Evolutionary conservation across 192 early-diverging fungal genomes (phyloP).

Genomic region (Cladochytrium replicatum): DNA sequence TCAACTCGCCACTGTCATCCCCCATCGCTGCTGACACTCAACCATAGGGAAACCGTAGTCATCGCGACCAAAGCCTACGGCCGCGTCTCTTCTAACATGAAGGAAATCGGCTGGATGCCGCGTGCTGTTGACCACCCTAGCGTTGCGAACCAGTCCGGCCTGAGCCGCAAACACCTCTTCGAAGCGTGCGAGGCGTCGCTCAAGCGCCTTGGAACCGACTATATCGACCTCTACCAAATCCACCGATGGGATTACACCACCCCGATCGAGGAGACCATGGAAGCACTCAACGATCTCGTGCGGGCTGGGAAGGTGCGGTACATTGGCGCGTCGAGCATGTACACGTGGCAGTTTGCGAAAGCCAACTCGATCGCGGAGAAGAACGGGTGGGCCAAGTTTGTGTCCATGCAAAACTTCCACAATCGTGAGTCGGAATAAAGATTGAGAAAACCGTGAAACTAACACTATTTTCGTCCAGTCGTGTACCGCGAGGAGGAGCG

Average conservation of each 20-base stretch:
- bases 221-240: constrained; percentile 46
- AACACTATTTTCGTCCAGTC: constrained; percentile 8
- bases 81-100: too few species aligned
- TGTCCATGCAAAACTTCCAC: constrained; percentile 29
- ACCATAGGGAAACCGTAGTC: too few species aligned
- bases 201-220: constrained; percentile 39
- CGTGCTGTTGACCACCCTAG: too few species aligned
- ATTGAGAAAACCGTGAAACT: constrained; percentile 2
- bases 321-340: constrained; percentile 38
- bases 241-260: constrained; percentile 38
- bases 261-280: constrained; percentile 62
- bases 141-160: constrained; percentile 14
- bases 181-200: constrained; percentile 42
- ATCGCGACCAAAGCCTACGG: constrained; percentile 40
- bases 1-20: too few species aligned
- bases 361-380: constrained; percentile 35
- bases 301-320: constrained; percentile 52
- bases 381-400: constrained; percentile 37
- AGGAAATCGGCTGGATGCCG: too few species aligned
- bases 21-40: too few species aligned
- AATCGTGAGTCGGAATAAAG: constrained; percentile 20
- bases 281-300: constrained; percentile 57
- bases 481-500: constrained; percentile 49
- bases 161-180: constrained; percentile 29
- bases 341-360: constrained; percentile 43